A percentile compares a stretch with the other conserved stretches of the same genome.
Evolutionary conservation across 768 basidiomycete genomes (phyloP).

Genomic region (Pisolithus marmoratus): DNA sequence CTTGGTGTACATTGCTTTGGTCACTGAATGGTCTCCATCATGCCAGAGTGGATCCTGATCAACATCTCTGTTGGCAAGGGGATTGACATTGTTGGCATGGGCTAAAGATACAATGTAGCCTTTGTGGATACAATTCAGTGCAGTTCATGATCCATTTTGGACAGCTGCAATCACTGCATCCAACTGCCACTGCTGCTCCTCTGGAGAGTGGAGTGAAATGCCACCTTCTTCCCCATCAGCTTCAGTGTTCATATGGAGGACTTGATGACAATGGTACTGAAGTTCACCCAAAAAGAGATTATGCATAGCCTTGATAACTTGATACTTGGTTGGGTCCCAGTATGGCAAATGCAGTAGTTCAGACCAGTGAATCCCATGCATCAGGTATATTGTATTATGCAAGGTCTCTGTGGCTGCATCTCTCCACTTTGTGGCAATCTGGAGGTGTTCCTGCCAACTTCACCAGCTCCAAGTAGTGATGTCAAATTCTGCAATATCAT

Average conservation of each 20-base stretch:
- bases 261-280: constrained; percentile 5
- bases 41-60: no score
- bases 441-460: constrained; percentile 10
- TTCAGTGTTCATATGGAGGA: constrained; percentile 12
- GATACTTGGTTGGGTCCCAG: constrained; percentile 25
- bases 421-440: constrained; percentile 13
- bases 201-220: background rate
- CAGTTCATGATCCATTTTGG: background rate
- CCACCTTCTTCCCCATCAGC: background rate
- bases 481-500: no score
- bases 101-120: no score
- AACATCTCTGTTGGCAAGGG: no score
- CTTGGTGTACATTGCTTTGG: no score
- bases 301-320: constrained; percentile 35
- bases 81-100: no score
- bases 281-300: constrained; percentile 21
- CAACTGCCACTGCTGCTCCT: background rate
- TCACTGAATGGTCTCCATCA: no score
- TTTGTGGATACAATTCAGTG: no score
- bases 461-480: constrained; percentile 10
- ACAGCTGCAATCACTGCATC: background rate
- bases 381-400: constrained; percentile 6
- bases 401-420: constrained; percentile 9
- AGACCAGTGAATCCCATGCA: constrained; percentile 24
- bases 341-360: constrained; percentile 30